Conservation (phyloP, 2,329 filamentous ascomycete genomes). For the Aspergillus viridinutans region DNA sequence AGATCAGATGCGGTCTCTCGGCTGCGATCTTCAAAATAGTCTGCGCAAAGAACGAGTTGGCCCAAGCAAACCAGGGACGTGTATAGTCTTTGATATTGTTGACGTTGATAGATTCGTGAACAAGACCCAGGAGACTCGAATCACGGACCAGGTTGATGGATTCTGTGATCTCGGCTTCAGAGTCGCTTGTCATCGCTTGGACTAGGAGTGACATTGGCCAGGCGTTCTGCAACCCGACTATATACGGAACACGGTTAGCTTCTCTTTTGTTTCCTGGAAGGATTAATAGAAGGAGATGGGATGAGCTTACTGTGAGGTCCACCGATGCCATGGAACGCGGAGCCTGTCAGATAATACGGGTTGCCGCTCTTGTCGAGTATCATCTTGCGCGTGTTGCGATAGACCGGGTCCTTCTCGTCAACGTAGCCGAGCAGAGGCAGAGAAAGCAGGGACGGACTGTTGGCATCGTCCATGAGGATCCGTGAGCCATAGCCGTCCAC, state of each 20-base stretch:
- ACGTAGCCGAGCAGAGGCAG: constrained; percentile 59
- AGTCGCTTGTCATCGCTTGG: constrained; percentile 81
- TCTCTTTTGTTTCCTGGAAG: not conserved
- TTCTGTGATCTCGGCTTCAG: constrained; percentile 72
- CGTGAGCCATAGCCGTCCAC: constrained; percentile 61
- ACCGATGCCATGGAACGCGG: constrained; percentile 79
- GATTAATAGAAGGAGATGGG: not conserved
- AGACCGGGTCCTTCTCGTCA: constrained; percentile 60
- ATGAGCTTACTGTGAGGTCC: constrained; percentile 58
- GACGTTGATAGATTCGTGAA: constrained; percentile 92
- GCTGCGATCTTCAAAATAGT: constrained; percentile 86
- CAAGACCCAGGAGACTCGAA: constrained; percentile 70
- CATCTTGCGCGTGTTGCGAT: constrained; percentile 84
- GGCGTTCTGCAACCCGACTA: constrained; percentile 78
- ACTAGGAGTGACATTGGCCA: constrained; percentile 97
- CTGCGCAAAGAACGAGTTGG: constrained; percentile 91
- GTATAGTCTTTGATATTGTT: constrained; percentile 68
- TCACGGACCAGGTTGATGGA: constrained; percentile 71
- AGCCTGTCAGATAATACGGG: constrained; percentile 79
- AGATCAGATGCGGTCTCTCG: constrained; percentile 83
- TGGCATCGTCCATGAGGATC: constrained; percentile 64
- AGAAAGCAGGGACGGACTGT: constrained; percentile 59
- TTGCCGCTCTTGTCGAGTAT: constrained; percentile 72
- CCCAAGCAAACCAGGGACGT: constrained; percentile 95
- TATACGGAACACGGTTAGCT: constrained; percentile 44